Conservation (phyloP, 164 flowering plant genomes). For the Tetracentron sinense region DNA sequence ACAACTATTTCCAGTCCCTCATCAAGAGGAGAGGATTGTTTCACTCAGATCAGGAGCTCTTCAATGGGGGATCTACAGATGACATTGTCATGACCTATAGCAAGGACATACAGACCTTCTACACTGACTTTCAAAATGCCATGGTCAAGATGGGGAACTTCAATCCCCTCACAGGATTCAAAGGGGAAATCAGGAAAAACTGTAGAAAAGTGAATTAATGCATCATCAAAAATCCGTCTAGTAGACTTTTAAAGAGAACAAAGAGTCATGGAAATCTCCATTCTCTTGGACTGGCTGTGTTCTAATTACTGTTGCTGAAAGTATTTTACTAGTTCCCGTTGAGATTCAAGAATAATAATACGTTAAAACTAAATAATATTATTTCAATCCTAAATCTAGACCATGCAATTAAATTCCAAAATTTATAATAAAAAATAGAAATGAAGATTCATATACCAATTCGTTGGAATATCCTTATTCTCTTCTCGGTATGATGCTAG, state of each 20-base stretch:
- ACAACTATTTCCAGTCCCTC: slow-evolving; percentile 30
- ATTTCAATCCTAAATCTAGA: too few species aligned
- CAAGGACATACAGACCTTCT: slow-evolving; percentile 18
- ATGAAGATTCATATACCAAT: too few species aligned
- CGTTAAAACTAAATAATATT: too few species aligned
- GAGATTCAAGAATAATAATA: too few species aligned
- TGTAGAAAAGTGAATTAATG: slow-evolving; percentile 25
- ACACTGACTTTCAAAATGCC: slow-evolving; percentile 26
- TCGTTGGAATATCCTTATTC: too few species aligned
- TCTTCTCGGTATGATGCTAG: too few species aligned
- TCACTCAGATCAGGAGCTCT: slow-evolving; percentile 32
- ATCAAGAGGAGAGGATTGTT: slow-evolving; percentile 26
- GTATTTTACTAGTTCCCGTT: slow-evolving; percentile 54
- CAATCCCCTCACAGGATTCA: slow-evolving; percentile 18
- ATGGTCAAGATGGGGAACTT: slow-evolving; percentile 31
- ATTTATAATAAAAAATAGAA: too few species aligned
- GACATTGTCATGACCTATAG: slow-evolving; percentile 23
- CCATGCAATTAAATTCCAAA: too few species aligned
- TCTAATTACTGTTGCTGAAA: slow-evolving; percentile 52
- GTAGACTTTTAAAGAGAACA: too few species aligned
- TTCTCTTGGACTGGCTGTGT: slow-evolving; percentile 61
- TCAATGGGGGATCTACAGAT: slow-evolving; percentile 28
- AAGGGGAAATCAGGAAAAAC: slow-evolving; percentile 25
- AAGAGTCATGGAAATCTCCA: slow-evolving; percentile 31
- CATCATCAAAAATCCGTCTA: too few species aligned